phyloP scores from a whole-genome alignment of 164 flowering plant species.

The Piper betle region DNA sequence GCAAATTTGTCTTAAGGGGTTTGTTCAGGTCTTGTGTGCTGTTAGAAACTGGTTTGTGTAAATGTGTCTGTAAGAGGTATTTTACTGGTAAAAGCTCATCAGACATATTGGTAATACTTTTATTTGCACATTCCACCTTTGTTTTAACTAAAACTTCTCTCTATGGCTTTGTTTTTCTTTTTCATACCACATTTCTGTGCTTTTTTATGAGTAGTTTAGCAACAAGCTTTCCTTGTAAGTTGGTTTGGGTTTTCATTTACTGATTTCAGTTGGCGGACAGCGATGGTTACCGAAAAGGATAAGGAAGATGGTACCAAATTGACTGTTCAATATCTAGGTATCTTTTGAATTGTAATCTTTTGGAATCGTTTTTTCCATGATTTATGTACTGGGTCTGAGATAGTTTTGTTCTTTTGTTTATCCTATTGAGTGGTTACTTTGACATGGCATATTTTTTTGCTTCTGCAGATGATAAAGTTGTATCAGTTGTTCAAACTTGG shows the following conservation, averaged over 20 bases:
- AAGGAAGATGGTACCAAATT: slow-evolving; percentile 55
- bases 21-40: too few relatives aligned
- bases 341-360: background rate
- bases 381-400: background rate
- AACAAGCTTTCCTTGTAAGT: background rate
- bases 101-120: too few relatives aligned
- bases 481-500: slow-evolving; percentile 49
- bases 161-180: too few relatives aligned
- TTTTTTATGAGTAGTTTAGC: too few relatives aligned
- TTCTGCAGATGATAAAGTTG: slow-evolving; percentile 55
- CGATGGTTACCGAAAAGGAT: slow-evolving; percentile 55
- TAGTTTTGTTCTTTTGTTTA: background rate
- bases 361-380: background rate
- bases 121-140: too few relatives aligned
- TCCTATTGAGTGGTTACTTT: background rate
- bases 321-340: slow-evolving; percentile 71
- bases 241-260: background rate
- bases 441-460: too few relatives aligned
- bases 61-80: too few relatives aligned
- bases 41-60: too few relatives aligned
- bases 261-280: slow-evolving; percentile 83
- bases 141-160: too few relatives aligned
- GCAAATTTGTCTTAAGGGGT: too few relatives aligned
- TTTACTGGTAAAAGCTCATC: too few relatives aligned
- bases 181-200: too few relatives aligned